Evolutionary conservation across 805 yeast species (phyloP).

Genomic region (Cyberlindnera mycetangii): DNA sequence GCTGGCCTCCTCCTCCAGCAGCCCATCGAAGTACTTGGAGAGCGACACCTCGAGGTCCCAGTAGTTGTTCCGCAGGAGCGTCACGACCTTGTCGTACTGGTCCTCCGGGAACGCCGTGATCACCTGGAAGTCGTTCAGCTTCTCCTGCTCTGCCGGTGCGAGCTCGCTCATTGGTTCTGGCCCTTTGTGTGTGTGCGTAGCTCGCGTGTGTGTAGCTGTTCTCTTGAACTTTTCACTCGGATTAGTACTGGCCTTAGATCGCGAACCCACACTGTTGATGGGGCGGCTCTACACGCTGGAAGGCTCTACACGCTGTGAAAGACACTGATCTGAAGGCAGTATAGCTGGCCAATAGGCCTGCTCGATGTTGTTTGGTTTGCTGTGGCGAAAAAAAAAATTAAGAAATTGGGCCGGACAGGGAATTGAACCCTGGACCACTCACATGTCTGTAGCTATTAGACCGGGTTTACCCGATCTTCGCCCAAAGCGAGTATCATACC

Average conservation of each 20-base stretch:
- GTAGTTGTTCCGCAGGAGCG: constrained; percentile 47
- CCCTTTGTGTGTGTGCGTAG: too few species aligned
- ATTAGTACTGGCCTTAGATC: too few species aligned
- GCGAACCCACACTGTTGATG: too few species aligned
- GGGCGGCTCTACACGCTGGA: too few species aligned
- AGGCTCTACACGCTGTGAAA: too few species aligned
- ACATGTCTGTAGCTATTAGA: constrained; percentile 11
- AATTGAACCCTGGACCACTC: constrained; percentile 23
- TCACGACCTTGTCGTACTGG: constrained; percentile 43
- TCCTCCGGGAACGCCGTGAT: constrained; percentile 48
- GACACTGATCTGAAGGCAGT: too few species aligned
- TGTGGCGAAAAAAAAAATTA: constrained; percentile 5
- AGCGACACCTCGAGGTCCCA: constrained; percentile 63
- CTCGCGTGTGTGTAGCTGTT: too few species aligned
- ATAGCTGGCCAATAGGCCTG: too few species aligned
- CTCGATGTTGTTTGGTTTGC: too few species aligned
- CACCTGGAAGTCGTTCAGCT: constrained; percentile 46
- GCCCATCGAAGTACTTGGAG: constrained; percentile 59
- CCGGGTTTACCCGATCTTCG: constrained; percentile 21
- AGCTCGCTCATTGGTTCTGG: constrained; percentile 22
- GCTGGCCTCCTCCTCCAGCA: constrained; percentile 33
- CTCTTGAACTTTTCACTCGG: too few species aligned
- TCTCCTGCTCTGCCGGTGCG: constrained; percentile 40
- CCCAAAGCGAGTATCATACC: constrained; percentile 33
- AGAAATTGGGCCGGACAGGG: constrained; percentile 19